These are phyloP conservation scores for Apiospora marii DNA, from an alignment of 2,329 filamentous ascomycete genomes.

Conservation along the genomic window DNA sequence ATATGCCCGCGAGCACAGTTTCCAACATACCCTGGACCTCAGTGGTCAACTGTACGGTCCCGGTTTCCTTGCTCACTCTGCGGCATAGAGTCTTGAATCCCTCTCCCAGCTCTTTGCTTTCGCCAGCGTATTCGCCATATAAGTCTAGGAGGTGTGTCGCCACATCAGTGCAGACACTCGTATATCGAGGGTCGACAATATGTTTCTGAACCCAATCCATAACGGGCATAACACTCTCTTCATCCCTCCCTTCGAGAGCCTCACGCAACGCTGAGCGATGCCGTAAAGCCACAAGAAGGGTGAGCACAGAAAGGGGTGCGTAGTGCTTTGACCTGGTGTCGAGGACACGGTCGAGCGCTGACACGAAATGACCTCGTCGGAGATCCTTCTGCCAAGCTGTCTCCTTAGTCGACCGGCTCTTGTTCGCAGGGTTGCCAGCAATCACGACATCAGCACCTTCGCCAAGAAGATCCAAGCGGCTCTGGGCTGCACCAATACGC, in stretches of 20 bases:
- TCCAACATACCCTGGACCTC: slow-evolving; percentile 90
- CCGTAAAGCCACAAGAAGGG: slow-evolving; percentile 81
- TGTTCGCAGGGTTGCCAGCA: slow-evolving; percentile 65
- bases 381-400: slow-evolving; percentile 83
- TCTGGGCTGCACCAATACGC: slow-evolving; percentile 53
- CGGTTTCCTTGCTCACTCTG: slow-evolving; percentile 78
- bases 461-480: slow-evolving; percentile 79
- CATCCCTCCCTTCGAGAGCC: slow-evolving; percentile 82
- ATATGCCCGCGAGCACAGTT: slow-evolving; percentile 58
- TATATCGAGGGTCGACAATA: slow-evolving; percentile 83
- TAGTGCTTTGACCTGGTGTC: slow-evolving; percentile 59
- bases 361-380: slow-evolving; percentile 77
- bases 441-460: slow-evolving; percentile 90
- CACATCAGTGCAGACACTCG: slow-evolving; percentile 83
- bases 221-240: slow-evolving; percentile 81
- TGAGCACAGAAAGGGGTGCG: slow-evolving; percentile 71
- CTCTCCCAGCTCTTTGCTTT: slow-evolving; percentile 75
- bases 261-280: slow-evolving; percentile 86
- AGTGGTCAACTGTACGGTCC: slow-evolving; percentile 82
- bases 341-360: slow-evolving; percentile 82
- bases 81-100: slow-evolving; percentile 74
- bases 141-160: slow-evolving; percentile 84
- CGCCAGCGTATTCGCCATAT: slow-evolving; percentile 81
- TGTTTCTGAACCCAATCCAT: slow-evolving; percentile 83
- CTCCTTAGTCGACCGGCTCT: slow-evolving; percentile 52